Base-by-base conservation (phyloP, 176 grass and related monocot species). In the Oryza longistaminata region DNA sequence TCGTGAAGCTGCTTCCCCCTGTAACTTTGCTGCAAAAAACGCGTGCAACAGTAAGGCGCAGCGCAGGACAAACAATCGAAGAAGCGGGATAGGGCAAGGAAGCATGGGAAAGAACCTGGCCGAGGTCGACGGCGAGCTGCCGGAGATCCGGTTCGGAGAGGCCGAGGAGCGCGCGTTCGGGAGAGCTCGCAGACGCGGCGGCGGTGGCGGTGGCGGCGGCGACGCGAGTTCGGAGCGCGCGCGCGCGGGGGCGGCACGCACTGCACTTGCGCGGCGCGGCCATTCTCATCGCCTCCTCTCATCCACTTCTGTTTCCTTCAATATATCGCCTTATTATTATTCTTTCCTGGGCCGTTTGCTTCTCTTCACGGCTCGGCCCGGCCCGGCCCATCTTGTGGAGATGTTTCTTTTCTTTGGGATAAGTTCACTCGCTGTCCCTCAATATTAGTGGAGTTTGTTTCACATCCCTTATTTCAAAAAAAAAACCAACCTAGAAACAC, bases 1-100 rank as follows among this genome's bases (percentile, higher is more conserved):
- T 93, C 91, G 82, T 95, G 93, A 42, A 98, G 89, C 83, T 95
- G 96, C 83, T 93, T 95, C 11, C 96, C 96, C 46, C 96, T 79
- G 78, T 98, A 98, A 33, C 93, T 93, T 95, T 95, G 73, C 96
- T 98, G 87, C 50, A 64, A 31, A 31, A 31, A 13, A 19, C 24
- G 78, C 26, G 39, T 10, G 70, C 7, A 27, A 44, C 37, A 26
- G 76, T 6, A 11, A 60, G 9, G 6, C 61, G 7, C 10, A 5
- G 6, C 61, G 7, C 10, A 5, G 45, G 58, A 45, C 29, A 22
- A 27, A 12, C 22, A 39, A 55, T 14, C 2, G 10, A 77, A 62
- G 31, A 76, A 58, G 14, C 16, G 21, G 25, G 40, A 53, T 33
- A 76, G 55, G 74, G 16, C 49, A 76, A 61, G 29, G 49, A 48